These are phyloP conservation scores for Cyclocybe cylindracea DNA, from an alignment of 768 basidiomycete genomes.

Conservation along the genomic window DNA sequence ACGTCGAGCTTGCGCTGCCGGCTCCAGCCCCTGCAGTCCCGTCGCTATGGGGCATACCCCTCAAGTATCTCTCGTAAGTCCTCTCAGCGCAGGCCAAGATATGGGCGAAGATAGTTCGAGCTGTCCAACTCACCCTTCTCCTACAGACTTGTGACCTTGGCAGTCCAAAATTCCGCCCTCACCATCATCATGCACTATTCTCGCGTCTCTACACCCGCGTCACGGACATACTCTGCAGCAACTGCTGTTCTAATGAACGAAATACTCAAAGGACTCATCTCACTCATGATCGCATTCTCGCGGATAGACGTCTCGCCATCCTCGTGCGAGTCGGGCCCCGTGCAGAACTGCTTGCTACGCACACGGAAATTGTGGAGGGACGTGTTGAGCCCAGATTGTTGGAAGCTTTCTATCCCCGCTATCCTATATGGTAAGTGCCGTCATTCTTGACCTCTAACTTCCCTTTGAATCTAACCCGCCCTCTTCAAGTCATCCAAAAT, in stretches of 20 bases:
- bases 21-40: slow-evolving; percentile 39
- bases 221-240: slow-evolving; percentile 86
- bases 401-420: slow-evolving; percentile 96
- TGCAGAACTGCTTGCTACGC: slow-evolving; percentile 41
- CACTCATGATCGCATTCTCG: slow-evolving; percentile 78
- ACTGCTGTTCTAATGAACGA: slow-evolving; percentile 94
- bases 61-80: slow-evolving; percentile 81
- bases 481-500: slow-evolving; percentile 79
- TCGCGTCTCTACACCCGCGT: slow-evolving; percentile 75
- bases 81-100: neutral
- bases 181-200: slow-evolving; percentile 98
- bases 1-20: slow-evolving; percentile 40
- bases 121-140: slow-evolving; percentile 2
- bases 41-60: slow-evolving; percentile 64
- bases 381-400: slow-evolving; percentile 89
- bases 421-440: slow-evolving; percentile 74
- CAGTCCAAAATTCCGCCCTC: slow-evolving; percentile 88
- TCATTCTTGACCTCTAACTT: neutral
- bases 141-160: slow-evolving; percentile 74
- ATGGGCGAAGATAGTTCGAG: neutral
- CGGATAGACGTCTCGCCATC: slow-evolving; percentile 46
- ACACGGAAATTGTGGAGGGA: slow-evolving; percentile 61
- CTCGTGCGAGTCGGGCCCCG: slow-evolving; percentile 29
- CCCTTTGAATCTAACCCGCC: slow-evolving; percentile 7
- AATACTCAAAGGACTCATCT: slow-evolving; percentile 88